These are phyloP conservation scores for Phytophthora sp. DNA, from an alignment of 352 stramenopile genomes.

Conservation along the genomic window DNA sequence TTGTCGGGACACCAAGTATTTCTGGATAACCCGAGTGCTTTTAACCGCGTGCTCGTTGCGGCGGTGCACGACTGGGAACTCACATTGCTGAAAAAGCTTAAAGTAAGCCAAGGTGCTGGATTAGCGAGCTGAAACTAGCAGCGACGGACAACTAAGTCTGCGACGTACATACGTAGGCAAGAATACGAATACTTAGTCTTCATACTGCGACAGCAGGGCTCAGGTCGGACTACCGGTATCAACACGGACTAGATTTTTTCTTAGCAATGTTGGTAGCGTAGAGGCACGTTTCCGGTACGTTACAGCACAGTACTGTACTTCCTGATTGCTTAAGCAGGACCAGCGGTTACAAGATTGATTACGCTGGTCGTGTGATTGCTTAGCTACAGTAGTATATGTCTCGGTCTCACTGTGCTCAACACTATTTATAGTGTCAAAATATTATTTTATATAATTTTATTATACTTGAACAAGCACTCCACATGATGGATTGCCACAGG, in stretches of 20 bases:
- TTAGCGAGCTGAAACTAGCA: conserved; percentile 5
- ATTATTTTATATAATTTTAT: neutral
- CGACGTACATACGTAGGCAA: neutral
- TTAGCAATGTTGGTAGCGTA: neutral
- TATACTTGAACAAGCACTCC: neutral
- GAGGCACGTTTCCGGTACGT: too few relatives aligned
- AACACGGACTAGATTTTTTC: neutral
- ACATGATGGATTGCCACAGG: neutral
- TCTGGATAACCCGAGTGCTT: conserved; percentile 75
- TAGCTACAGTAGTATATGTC: too few relatives aligned
- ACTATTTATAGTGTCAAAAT: neutral
- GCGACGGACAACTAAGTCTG: neutral
- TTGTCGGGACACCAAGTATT: conserved; percentile 74
- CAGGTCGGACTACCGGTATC: too few relatives aligned
- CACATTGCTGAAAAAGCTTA: neutral
- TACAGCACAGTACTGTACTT: too few relatives aligned
- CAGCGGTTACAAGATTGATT: neutral
- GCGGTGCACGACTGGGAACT: conserved; percentile 31
- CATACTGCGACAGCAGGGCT: too few relatives aligned
- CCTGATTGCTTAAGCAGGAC: conserved; percentile 12
- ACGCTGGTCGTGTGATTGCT: neutral
- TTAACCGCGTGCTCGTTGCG: conserved; percentile 61
- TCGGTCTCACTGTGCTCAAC: too few relatives aligned
- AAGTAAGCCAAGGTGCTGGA: neutral
- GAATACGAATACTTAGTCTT: neutral